Evolutionary conservation across 108 stramenopile genomes (phyloP), one percentile per base, ranked within the genome.

Genomic region (Poteriospumella lacustris): DNA sequence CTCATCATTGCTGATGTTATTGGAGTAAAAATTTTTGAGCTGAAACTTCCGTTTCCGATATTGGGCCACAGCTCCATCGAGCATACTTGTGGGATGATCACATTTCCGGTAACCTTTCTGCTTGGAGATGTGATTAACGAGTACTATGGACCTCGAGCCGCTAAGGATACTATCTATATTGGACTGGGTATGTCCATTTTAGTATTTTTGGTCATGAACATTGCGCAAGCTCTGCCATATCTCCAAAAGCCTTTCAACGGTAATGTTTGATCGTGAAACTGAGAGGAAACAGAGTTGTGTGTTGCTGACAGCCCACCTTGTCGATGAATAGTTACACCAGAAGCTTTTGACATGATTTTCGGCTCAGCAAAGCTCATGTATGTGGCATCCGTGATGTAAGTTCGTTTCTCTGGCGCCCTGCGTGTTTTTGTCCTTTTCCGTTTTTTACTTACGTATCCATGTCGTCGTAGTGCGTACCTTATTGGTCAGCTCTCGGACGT

Each of bases 11-110:
- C 60, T 64, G 60, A 64, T 64, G 60, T 64, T 19, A 64, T 64
- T 64, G 60, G 60, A 34, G 60, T 64, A 5, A 64, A 64, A 24
- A 64, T 64, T 64, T 64, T 64, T 64, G 60, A 64, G 36, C 60
- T 64, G 9, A 64, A 64, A 24, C 60, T 64, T 5, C 60, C 60
- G 28, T 64, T 64, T 24, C 15, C 15, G 24, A 64, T 64, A 34
- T 33, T 64, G 15, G 60, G 60, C 15, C 60, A 64, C 36, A 64
- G 12, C 36, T 64, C 60, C 9, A 34, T 64, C 5, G 60, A 64
- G 31, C 60, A 64, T 64, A 64, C 60, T 3, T 64, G 60, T 24
- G 60, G 60, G 3, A 64, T 64, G 60, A 26, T 64, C 5, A 64
- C 60, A 3, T 64, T 64, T 64, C 60, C 60, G 5, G 36, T 64